Percentiles rank a stretch among this genome's conserved stretches.
Conservation (phyloP, 139 green algal genomes). For the Trebouxia sp. region DNA sequence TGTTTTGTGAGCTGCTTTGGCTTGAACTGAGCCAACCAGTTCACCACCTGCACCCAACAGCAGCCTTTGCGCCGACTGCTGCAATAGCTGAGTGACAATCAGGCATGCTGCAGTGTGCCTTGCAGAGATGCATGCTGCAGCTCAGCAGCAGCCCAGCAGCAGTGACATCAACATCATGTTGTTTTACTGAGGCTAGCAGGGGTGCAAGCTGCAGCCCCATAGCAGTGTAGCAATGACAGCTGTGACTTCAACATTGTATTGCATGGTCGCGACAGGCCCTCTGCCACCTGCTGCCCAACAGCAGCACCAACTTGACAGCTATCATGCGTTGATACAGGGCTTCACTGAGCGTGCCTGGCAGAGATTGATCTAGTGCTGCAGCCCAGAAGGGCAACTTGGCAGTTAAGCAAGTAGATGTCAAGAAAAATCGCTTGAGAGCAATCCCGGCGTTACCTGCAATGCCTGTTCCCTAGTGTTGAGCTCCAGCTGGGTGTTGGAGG, state of each 20-base stretch:
- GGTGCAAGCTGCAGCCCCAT: neutral
- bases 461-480: conserved; percentile 57
- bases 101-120: neutral
- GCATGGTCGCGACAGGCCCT: neutral
- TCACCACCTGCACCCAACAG: conserved; percentile 26
- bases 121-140: neutral
- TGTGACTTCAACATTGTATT: neutral
- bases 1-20: conserved; percentile 71
- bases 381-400: neutral
- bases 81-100: neutral
- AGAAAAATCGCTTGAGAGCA: neutral
- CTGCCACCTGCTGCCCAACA: neutral
- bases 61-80: neutral
- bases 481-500: conserved; percentile 44
- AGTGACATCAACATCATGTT: neutral
- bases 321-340: neutral
- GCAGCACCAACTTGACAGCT: conserved; percentile 58
- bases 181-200: neutral
- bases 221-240: no score
- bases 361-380: neutral
- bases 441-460: conserved; percentile 59
- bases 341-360: neutral
- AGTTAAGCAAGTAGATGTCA: neutral
- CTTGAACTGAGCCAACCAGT: conserved; percentile 59
- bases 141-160: neutral